Base-by-base conservation (phyloP, 2,329 filamentous ascomycete genomes). In the Myriosclerotinia duriaeana region DNA sequence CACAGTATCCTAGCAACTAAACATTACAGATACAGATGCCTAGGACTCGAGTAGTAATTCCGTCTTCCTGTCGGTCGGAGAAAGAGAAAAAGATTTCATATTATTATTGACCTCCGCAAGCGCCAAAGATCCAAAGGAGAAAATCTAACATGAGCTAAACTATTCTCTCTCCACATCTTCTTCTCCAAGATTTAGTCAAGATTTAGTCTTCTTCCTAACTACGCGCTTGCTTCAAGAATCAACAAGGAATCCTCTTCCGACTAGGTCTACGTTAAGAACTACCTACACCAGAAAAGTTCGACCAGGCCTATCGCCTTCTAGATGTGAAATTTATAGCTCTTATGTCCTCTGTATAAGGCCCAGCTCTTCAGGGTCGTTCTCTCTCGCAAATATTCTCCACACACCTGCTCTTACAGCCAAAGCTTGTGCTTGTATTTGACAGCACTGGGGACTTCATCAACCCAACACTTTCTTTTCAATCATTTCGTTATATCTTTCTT, bases 51-150 rank as follows among this genome's bases (percentile, higher is more conserved):
- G 34, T 40, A 40, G 58, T 26, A 26, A 26, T 50, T 50, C 38
- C 50, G n/a, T 8, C n/a, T 26, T 61, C 15, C 20, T 14, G 12
- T 61, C 8, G 3, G 5, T 40, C 44, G 14, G 58, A 52, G 58
- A 38, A 58, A 58, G 26, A 40, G 38, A 40, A 40, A 36, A 60
- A 61, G 12, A 40, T 50, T 61, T 20, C 5, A 40, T 26, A 40
- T n/a, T n/a, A n/a, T n/a, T n/a, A n/a, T 61, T 38, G 30, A 61
- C 26, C 30, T 50, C n/a, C n/a, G 46, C 34, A 50, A 61, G 58
- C 34, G 53, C n/a, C 50, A 26, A 50, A 61, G 44, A 20, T 5
- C 44, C 44, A 34, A 30, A 38, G 14, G 30, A 12, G 14, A 22
- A 40, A 38, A 20, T 40, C n/a, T 20, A 22, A n/a, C 20, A 38